Conservation (phyloP, 2,329 filamentous ascomycete genomes). For the Beauveria brongniartii region DNA sequence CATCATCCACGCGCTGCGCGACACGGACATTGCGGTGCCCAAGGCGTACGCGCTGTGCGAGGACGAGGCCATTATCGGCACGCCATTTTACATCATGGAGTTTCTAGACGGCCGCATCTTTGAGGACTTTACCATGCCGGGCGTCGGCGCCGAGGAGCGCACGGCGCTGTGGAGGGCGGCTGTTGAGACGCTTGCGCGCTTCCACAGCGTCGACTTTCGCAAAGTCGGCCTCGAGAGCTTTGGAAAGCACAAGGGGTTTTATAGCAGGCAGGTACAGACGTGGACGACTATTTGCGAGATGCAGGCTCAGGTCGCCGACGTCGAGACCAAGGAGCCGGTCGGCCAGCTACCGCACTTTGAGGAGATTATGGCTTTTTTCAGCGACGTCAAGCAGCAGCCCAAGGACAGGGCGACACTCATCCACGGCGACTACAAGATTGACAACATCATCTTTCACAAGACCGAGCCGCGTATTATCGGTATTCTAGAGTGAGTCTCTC, state of each 20-base stretch:
- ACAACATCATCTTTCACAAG: constrained; percentile 84
- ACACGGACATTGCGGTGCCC: constrained; percentile 79
- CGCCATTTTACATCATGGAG: constrained; percentile 95
- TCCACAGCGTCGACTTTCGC: constrained; percentile 66
- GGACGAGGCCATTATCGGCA: constrained; percentile 71
- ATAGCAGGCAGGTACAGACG: constrained; percentile 75
- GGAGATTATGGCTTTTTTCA: constrained; percentile 73
- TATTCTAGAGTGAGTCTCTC: constrained; percentile 64
- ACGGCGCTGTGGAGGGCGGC: constrained; percentile 80
- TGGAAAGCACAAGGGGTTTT: constrained; percentile 71
- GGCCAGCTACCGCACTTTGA: constrained; percentile 78
- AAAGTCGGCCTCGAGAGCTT: constrained; percentile 63
- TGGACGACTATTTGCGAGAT: constrained; percentile 70
- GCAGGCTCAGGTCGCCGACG: constrained; percentile 68
- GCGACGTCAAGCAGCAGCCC: constrained; percentile 60
- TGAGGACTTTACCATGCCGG: constrained; percentile 77
- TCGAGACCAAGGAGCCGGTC: constrained; percentile 67
- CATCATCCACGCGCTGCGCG: constrained; percentile 73
- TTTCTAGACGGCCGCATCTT: constrained; percentile 92
- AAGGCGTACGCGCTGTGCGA: constrained; percentile 79
- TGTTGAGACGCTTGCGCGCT: constrained; percentile 71
- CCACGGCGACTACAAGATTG: constrained; percentile 96
- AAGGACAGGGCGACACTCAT: constrained; percentile 71
- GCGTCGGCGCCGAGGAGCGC: constrained; percentile 58
- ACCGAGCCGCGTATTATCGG: constrained; percentile 83